A percentile compares a stretch with the other conserved stretches of the same genome.
Conservation (phyloP, 768 basidiomycete species). For the Sarcodon aspratus region DNA sequence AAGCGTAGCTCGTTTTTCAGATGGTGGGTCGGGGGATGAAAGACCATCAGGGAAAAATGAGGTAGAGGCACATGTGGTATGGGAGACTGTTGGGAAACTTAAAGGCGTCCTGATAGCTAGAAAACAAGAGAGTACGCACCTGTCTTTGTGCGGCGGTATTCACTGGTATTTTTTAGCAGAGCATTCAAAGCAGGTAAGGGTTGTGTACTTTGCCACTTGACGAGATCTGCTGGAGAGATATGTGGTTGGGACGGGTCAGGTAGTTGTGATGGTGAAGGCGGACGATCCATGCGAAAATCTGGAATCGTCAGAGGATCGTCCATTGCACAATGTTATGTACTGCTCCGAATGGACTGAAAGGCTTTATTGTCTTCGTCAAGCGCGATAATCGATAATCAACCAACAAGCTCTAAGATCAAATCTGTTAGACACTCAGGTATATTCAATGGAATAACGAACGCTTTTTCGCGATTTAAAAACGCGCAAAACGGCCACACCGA, state of each 20-base stretch:
- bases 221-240: neutral
- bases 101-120: neutral
- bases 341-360: neutral
- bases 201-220: neutral
- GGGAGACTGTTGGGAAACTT: neutral
- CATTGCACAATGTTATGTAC: constrained; percentile 1
- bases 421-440: neutral
- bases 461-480: neutral
- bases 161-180: neutral
- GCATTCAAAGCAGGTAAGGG: neutral
- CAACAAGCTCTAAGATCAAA: neutral
- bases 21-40: neutral
- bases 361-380: neutral
- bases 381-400: neutral
- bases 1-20: neutral
- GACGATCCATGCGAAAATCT: neutral
- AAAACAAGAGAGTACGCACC: neutral
- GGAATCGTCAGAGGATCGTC: neutral
- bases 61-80: neutral
- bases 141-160: neutral
- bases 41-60: neutral
- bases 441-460: neutral
- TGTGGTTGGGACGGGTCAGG: neutral
- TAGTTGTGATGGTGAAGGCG: neutral
- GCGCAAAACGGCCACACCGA: too few species aligned